phyloP scores from a whole-genome alignment of 306 rosid species.

The Echinosophora koreensis region DNA sequence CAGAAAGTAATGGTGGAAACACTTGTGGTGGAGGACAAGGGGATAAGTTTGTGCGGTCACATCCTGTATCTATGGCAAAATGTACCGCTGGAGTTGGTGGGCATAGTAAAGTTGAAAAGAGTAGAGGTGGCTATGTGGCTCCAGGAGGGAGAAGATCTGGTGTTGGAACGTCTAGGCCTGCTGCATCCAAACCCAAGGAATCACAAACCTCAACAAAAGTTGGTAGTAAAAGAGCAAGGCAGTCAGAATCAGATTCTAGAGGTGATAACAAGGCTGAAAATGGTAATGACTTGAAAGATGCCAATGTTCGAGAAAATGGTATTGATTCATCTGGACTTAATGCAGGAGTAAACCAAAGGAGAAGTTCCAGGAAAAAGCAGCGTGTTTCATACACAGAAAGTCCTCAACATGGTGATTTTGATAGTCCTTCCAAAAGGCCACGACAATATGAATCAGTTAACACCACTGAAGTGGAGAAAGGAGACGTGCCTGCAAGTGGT shows the following conservation, averaged over 20 bases:
- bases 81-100: constrained; percentile 46
- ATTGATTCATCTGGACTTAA: constrained; percentile 45
- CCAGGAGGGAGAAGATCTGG: constrained; percentile 49
- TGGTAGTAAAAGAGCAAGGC: constrained; percentile 63
- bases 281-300: constrained; percentile 39
- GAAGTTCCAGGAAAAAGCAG: constrained; percentile 62
- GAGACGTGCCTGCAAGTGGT: constrained; percentile 46
- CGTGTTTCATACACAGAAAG: constrained; percentile 53
- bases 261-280: constrained; percentile 49
- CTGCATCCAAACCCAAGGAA: constrained; percentile 53
- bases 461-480: constrained; percentile 41
- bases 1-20: constrained; percentile 50
- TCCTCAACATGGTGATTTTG: constrained; percentile 50
- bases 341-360: constrained; percentile 43
- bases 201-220: constrained; percentile 44
- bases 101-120: constrained; percentile 49
- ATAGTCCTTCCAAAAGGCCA: constrained; percentile 54
- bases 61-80: constrained; percentile 52
- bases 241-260: constrained; percentile 47
- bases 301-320: constrained; percentile 45
- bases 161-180: constrained; percentile 48
- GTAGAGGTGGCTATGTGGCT: constrained; percentile 47
- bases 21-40: constrained; percentile 33
- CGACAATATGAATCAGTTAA: constrained; percentile 46
- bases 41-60: constrained; percentile 11